Evolutionary conservation across 768 basidiomycete species (phyloP).

Genomic region (Exsudoporus frostii): DNA sequence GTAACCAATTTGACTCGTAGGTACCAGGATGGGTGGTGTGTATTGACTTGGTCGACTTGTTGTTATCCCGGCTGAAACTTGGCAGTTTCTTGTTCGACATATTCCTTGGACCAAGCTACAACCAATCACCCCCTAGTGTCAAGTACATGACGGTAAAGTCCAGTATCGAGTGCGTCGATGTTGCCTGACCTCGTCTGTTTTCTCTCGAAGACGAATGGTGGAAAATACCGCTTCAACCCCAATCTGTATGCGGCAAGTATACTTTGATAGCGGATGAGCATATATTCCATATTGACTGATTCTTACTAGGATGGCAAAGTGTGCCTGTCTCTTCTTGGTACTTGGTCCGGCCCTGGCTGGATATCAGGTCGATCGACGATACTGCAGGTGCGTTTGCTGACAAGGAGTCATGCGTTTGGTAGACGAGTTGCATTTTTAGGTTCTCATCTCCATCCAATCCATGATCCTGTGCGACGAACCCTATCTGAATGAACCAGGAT

Average conservation of each 20-base stretch:
- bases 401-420: background rate
- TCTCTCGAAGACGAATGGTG: conserved; percentile 67
- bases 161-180: background rate
- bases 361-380: conserved; percentile 85
- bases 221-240: conserved; percentile 89
- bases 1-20: conserved; percentile 37
- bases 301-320: conserved; percentile 86
- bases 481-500: conserved; percentile 90
- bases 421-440: conserved; percentile 32
- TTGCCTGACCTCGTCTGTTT: conserved; percentile 7
- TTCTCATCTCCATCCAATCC: conserved; percentile 92
- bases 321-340: conserved; percentile 86
- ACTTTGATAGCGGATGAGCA: background rate
- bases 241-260: conserved; percentile 82
- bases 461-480: conserved; percentile 95
- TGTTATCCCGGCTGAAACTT: conserved; percentile 6
- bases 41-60: conserved; percentile 2
- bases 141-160: conserved; percentile 57
- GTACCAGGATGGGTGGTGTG: conserved; percentile 89
- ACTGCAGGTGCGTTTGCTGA: conserved; percentile 56
- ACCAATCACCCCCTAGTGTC: conserved; percentile 76
- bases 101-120: conserved; percentile 87
- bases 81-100: conserved; percentile 81
- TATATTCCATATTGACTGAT: background rate
- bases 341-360: conserved; percentile 95